Evolutionary conservation across 2,329 filamentous ascomycete genomes (phyloP).

Genomic region (Fusarium tupiense): DNA sequence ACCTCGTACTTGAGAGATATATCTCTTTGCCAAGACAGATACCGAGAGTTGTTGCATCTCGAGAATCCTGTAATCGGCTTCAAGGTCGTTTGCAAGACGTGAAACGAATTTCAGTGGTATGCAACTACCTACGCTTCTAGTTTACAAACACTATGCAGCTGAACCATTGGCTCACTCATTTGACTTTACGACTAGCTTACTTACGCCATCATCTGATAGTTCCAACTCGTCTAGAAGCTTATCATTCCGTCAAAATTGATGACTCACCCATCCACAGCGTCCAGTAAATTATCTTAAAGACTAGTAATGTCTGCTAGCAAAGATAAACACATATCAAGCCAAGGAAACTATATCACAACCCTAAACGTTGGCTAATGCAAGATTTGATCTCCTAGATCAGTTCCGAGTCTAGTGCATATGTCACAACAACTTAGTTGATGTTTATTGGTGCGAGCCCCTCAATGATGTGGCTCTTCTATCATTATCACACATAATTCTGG

Average conservation of each 20-base stretch:
- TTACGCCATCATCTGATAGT: neutral
- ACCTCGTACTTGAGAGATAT: no score
- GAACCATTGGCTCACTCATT: neutral
- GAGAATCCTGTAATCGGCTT: neutral
- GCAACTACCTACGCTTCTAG: neutral
- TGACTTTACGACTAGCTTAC: neutral
- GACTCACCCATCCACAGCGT: neutral
- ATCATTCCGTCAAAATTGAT: neutral
- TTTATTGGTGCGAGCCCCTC: constrained; percentile 24
- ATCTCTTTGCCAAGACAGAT: no score
- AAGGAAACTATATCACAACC: neutral
- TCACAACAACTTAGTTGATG: neutral
- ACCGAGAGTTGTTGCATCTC: neutral
- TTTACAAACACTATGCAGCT: no score
- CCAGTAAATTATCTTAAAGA: neutral
- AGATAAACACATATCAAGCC: neutral
- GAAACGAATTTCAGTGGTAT: neutral
- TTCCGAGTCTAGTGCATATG: constrained; percentile 9
- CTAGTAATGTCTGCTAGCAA: neutral
- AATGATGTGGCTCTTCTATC: neutral
- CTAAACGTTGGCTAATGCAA: constrained; percentile 1
- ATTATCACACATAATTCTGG: neutral
- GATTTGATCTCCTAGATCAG: neutral
- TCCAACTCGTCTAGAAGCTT: no score
- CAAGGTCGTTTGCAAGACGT: neutral